phyloP scores from a whole-genome alignment of 371 early-diverging fungal species.

The Haplosporangium sp. region DNA sequence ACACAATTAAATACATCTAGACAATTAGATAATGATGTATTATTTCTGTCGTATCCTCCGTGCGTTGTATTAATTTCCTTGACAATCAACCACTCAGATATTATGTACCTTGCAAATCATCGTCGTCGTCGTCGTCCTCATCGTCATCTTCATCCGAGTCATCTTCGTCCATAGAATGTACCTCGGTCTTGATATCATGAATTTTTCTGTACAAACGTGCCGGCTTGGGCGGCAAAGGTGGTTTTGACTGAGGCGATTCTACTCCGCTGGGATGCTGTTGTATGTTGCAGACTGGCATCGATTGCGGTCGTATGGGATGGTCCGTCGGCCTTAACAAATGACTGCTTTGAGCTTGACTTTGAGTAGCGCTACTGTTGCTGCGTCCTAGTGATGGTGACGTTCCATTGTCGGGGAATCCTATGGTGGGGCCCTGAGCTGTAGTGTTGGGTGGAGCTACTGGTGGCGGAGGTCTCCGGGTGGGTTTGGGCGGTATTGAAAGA shows the following conservation, averaged over 20 bases:
- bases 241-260: slow-evolving; percentile 39
- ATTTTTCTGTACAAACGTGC: slow-evolving; percentile 42
- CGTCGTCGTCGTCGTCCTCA: slow-evolving; percentile 31
- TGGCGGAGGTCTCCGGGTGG: slow-evolving; percentile 33
- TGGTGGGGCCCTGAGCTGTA: slow-evolving; percentile 28
- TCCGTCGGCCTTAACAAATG: slow-evolving; percentile 7
- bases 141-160: slow-evolving; percentile 38
- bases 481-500: slow-evolving; percentile 45
- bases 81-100: too few relatives aligned
- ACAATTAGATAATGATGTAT: too few relatives aligned
- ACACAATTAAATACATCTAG: too few relatives aligned
- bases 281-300: slow-evolving; percentile 21
- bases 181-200: slow-evolving; percentile 23
- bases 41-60: too few relatives aligned
- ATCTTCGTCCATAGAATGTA: slow-evolving; percentile 35
- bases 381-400: slow-evolving; percentile 24
- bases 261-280: slow-evolving; percentile 7
- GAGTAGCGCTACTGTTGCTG: slow-evolving; percentile 6
- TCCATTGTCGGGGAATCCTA: slow-evolving; percentile 32
- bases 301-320: slow-evolving; percentile 20
- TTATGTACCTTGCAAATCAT: slow-evolving; percentile 39
- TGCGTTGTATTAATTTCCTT: too few relatives aligned
- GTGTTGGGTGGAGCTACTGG: slow-evolving; percentile 19
- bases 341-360: too few relatives aligned
- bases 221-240: slow-evolving; percentile 50